These are phyloP conservation scores for Fusarium brevicatenulatum DNA, from an alignment of 2,329 filamentous ascomycete genomes.

Conservation along the genomic window DNA sequence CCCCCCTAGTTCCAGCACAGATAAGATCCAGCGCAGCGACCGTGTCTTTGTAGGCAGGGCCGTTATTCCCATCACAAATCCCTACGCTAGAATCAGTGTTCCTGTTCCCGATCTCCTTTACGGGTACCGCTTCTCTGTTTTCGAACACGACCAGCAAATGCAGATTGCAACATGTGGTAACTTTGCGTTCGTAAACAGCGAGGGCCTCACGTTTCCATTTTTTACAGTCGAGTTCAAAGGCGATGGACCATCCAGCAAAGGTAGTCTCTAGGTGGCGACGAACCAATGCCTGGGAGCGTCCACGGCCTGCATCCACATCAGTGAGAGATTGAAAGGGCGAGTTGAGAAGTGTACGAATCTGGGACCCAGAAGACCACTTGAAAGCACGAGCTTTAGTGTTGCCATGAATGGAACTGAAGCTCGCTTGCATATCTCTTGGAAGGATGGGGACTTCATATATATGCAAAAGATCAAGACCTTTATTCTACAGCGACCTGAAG, in stretches of 20 bases:
- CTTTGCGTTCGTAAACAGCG: not conserved
- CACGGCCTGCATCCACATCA: slow-evolving; percentile 47
- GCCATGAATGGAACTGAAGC: slow-evolving; percentile 50
- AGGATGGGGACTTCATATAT: not conserved
- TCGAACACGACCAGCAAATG: not conserved
- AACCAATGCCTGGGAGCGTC: slow-evolving; percentile 51
- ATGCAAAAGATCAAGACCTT: slow-evolving; percentile 40
- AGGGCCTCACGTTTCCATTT: slow-evolving; percentile 1
- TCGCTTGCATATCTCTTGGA: slow-evolving; percentile 50
- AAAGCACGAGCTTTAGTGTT: slow-evolving; percentile 29
- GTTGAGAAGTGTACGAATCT: not conserved
- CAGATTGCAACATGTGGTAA: not conserved
- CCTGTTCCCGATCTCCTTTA: slow-evolving; percentile 8
- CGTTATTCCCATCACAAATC: not conserved
- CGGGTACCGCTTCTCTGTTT: not conserved
- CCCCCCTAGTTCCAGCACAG: not conserved
- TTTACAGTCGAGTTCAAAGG: slow-evolving; percentile 5
- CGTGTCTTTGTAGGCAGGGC: not conserved
- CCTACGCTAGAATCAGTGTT: not conserved
- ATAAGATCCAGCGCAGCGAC: not conserved
- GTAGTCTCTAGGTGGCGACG: slow-evolving; percentile 43
- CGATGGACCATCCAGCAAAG: slow-evolving; percentile 11
- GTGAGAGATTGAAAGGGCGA: not conserved
- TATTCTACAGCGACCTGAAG: slow-evolving; percentile 41
- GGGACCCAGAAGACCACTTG: slow-evolving; percentile 35